phyloP scores from a whole-genome alignment of 176 grass and related monocot species.

The Secale cereale region DNA sequence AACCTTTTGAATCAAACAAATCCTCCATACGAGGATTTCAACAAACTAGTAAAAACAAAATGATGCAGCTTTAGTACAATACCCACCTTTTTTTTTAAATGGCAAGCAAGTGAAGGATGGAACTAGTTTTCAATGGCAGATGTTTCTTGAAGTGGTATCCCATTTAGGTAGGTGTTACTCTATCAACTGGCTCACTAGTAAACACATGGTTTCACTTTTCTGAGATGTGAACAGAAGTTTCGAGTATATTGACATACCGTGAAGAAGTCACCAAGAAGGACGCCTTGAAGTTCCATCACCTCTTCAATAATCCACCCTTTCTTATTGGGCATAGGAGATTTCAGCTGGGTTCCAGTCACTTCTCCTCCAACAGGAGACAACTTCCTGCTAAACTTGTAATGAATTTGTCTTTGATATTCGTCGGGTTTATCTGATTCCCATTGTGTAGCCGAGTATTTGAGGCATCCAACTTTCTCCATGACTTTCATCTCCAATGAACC shows the following conservation, averaged over 20 bases:
- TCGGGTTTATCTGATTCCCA: constrained; percentile 71
- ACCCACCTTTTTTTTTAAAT: no score
- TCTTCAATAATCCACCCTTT: constrained; percentile 92
- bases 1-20: background rate
- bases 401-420: constrained; percentile 65
- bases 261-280: constrained; percentile 86
- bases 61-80: background rate
- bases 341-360: constrained; percentile 73
- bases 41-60: background rate
- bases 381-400: constrained; percentile 72
- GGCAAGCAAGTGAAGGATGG: background rate
- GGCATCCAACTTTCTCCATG: constrained; percentile 84
- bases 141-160: background rate
- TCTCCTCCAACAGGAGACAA: constrained; percentile 77
- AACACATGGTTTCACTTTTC: constrained; percentile 7
- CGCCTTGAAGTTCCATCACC: constrained; percentile 79
- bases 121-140: background rate
- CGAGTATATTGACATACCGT: constrained; percentile 52
- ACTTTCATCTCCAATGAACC: constrained; percentile 70
- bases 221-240: background rate
- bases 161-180: background rate
- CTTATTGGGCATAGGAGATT: constrained; percentile 63
- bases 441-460: constrained; percentile 57
- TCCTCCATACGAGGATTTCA: background rate
- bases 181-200: background rate